These are phyloP conservation scores for Talaromyces rugulosus DNA, from an alignment of 2,329 filamentous ascomycete genomes.

Conservation along the genomic window DNA sequence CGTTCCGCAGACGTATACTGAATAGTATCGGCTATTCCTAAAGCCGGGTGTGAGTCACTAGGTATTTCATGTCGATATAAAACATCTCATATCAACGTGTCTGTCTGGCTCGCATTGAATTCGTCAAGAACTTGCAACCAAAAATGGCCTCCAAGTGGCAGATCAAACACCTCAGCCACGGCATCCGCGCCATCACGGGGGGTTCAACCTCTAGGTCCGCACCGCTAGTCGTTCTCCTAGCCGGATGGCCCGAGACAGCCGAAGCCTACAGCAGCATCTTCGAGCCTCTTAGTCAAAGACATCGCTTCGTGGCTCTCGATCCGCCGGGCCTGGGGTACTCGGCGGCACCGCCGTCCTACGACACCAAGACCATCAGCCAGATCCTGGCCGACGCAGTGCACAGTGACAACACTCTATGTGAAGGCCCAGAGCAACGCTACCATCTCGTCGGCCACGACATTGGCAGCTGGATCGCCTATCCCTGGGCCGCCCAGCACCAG, in stretches of 20 bases:
- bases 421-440: slow-evolving; percentile 14
- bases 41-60: background rate
- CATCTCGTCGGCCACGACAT: slow-evolving; percentile 26
- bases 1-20: background rate
- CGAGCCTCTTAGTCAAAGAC: slow-evolving; percentile 18
- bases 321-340: slow-evolving; percentile 23
- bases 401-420: background rate
- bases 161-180: slow-evolving; percentile 19
- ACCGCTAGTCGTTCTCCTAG: slow-evolving; percentile 18
- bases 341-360: slow-evolving; percentile 15
- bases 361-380: slow-evolving; percentile 20
- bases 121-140: background rate
- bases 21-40: background rate
- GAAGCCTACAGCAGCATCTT: slow-evolving; percentile 22
- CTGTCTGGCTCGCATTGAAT: background rate
- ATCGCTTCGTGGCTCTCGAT: slow-evolving; percentile 22
- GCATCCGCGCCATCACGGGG: slow-evolving; percentile 20
- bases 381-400: slow-evolving; percentile 18
- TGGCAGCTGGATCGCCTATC: slow-evolving; percentile 22
- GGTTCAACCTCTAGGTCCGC: slow-evolving; percentile 16
- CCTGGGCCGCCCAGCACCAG: slow-evolving; percentile 21
- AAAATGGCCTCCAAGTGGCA: slow-evolving; percentile 12
- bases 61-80: background rate
- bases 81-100: background rate
- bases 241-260: slow-evolving; percentile 24